Evolutionary conservation across 345 rosid species (phyloP).

Genomic region (Mercurialis annua): DNA sequence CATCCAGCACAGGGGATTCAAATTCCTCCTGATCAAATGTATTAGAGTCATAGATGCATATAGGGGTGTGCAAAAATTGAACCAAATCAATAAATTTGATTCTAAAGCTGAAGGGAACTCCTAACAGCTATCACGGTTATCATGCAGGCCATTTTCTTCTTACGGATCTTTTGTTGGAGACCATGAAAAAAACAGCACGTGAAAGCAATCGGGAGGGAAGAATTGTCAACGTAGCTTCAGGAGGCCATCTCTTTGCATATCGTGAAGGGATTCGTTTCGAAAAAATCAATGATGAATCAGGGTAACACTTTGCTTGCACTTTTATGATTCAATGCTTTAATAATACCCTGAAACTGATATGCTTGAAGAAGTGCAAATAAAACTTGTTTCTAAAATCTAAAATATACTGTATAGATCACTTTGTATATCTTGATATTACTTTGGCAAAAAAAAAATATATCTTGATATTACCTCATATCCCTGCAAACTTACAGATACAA

Average conservation of each 20-base stretch:
- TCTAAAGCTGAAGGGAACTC: not conserved
- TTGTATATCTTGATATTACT: not conserved
- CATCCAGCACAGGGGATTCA: not conserved
- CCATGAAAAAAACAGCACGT: conserved; percentile 41
- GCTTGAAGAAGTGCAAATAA: not conserved
- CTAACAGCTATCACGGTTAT: conserved; percentile 1
- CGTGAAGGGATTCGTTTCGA: conserved; percentile 46
- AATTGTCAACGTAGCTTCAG: conserved; percentile 46
- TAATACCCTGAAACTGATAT: not conserved
- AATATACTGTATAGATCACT: not conserved
- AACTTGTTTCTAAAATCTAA: not conserved
- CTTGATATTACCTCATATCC: not conserved
- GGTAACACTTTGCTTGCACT: conserved; percentile 17
- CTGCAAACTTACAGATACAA: conserved; percentile 37
- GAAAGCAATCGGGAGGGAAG: conserved; percentile 43
- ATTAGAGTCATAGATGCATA: not conserved
- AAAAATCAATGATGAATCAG: conserved; percentile 38
- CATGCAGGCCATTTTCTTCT: conserved; percentile 53
- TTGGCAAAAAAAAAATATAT: too few species aligned
- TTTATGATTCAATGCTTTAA: not conserved
- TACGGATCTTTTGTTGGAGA: conserved; percentile 42
- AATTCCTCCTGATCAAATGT: not conserved
- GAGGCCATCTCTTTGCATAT: conserved; percentile 33
- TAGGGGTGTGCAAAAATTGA: not conserved
- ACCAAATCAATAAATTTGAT: not conserved